Conservation (phyloP, 2,329 filamentous ascomycete species). For the Sphaerostilbella broomeana region DNA sequence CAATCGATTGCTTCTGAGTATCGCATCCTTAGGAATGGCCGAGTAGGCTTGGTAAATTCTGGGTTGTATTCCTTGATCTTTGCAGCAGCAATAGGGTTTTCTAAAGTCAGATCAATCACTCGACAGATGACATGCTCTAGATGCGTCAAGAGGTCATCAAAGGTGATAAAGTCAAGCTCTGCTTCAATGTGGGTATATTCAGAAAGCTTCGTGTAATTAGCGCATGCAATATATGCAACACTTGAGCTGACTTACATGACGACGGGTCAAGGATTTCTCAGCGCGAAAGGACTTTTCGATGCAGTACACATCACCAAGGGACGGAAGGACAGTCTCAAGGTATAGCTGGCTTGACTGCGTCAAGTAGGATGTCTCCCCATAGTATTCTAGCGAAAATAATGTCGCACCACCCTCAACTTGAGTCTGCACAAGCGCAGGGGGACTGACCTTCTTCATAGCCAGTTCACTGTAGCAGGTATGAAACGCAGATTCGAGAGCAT, state of each 20-base stretch:
- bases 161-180: slow-evolving; percentile 92
- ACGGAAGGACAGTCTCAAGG: slow-evolving; percentile 87
- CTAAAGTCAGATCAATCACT: slow-evolving; percentile 71
- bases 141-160: slow-evolving; percentile 80
- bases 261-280: slow-evolving; percentile 89
- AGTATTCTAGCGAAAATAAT: slow-evolving; percentile 84
- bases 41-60: slow-evolving; percentile 69
- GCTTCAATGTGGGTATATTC: slow-evolving; percentile 97
- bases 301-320: slow-evolving; percentile 91
- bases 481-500: slow-evolving; percentile 75
- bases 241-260: slow-evolving; percentile 59
- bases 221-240: too few species aligned
- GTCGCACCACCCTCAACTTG: slow-evolving; percentile 91
- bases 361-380: slow-evolving; percentile 83
- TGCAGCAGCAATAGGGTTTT: slow-evolving; percentile 63
- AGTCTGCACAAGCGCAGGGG: slow-evolving; percentile 91
- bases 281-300: slow-evolving; percentile 98
- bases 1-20: slow-evolving; percentile 92
- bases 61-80: slow-evolving; percentile 87
- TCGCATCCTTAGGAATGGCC: slow-evolving; percentile 90
- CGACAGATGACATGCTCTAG: slow-evolving; percentile 82
- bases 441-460: slow-evolving; percentile 74
- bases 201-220: too few species aligned
- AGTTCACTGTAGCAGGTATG: slow-evolving; percentile 69
- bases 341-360: slow-evolving; percentile 97